Evolutionary conservation across 2,329 filamentous ascomycete genomes (phyloP).

Genomic region (Trichoderma koningiopsis): DNA sequence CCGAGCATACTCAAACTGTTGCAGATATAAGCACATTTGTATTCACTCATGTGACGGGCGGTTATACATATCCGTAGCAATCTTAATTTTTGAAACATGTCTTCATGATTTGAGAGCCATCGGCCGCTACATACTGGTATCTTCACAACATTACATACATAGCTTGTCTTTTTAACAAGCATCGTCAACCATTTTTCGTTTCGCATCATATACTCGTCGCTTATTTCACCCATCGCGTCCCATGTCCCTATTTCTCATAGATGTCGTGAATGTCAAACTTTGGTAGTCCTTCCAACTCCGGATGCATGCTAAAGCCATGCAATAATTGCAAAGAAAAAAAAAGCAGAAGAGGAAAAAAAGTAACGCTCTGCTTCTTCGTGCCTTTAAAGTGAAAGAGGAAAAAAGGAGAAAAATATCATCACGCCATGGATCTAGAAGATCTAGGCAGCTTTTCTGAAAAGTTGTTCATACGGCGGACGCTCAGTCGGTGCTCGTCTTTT

Average conservation of each 20-base stretch:
- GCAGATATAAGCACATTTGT: not conserved
- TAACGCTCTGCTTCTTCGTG: conserved; percentile 3
- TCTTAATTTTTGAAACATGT: not conserved
- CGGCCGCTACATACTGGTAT: conserved; percentile 13
- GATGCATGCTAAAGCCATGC: conserved; percentile 1
- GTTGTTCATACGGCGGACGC: conserved; percentile 48
- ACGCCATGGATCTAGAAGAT: conserved; percentile 35
- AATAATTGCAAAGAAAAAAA: not conserved
- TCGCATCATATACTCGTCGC: conserved; percentile 16
- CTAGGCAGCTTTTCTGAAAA: conserved; percentile 48
- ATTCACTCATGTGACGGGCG: not conserved
- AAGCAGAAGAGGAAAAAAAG: not conserved
- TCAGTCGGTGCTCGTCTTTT: conserved; percentile 46
- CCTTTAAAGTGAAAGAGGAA: not conserved
- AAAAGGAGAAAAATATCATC: conserved; percentile 21
- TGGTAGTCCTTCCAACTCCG: not conserved
- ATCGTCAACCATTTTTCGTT: conserved; percentile 3
- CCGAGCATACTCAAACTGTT: not conserved
- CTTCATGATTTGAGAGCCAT: not conserved
- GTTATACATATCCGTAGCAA: not conserved
- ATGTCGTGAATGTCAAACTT: conserved; percentile 6
- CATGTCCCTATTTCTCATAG: not conserved
- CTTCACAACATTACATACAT: conserved; percentile 4
- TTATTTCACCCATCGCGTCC: conserved; percentile 6
- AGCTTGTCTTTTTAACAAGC: not conserved